A percentile compares a stretch with the other conserved stretches of the same genome.
These are phyloP conservation scores for Penicillium flavigenum DNA, from an alignment of 495 filamentous ascomycete species.

Conservation along the genomic window DNA sequence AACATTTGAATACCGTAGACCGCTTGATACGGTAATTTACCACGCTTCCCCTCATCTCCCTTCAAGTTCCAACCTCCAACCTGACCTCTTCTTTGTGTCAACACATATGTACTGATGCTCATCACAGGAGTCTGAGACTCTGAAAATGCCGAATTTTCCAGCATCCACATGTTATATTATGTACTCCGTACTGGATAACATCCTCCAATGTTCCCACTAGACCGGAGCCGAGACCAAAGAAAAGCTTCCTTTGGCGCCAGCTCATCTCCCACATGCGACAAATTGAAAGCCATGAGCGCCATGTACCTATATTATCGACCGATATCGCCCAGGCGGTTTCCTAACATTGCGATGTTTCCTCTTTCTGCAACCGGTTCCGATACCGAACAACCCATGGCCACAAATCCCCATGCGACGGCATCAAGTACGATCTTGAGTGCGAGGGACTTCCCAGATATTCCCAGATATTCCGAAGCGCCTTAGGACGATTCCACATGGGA, in stretches of 20 bases:
- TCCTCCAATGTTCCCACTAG: not conserved
- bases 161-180: not conserved
- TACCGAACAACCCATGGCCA: not conserved
- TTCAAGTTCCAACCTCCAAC: not conserved
- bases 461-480: not conserved
- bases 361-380: not conserved
- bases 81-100: not conserved
- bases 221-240: not conserved
- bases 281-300: constrained; percentile 20
- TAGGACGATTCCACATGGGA: not conserved
- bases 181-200: not conserved
- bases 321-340: not conserved
- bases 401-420: not conserved
- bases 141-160: not conserved
- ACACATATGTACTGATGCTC: no score
- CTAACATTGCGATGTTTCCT: not conserved
- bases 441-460: not conserved
- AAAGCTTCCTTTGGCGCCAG: constrained; percentile 14
- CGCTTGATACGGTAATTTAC: constrained; percentile 2
- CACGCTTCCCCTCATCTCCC: not conserved
- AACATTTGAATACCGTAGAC: not conserved
- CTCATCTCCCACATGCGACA: constrained; percentile 18
- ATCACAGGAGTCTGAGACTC: no score
- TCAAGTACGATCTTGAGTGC: not conserved
- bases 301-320: not conserved